These are phyloP conservation scores for Diplodia mutila DNA, from an alignment of 2,329 filamentous ascomycete genomes.

Conservation along the genomic window DNA sequence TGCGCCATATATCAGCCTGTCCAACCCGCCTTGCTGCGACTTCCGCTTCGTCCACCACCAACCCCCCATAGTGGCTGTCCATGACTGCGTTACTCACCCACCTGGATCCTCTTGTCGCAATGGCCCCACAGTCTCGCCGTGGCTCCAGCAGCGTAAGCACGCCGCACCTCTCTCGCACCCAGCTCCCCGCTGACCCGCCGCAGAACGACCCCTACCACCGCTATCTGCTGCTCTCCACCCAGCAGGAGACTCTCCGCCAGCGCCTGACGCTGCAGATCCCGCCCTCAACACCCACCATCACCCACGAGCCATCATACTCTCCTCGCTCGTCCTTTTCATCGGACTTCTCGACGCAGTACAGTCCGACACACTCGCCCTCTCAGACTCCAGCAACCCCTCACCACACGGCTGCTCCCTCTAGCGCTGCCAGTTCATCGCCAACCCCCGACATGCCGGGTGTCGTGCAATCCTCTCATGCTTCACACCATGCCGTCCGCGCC, in stretches of 20 bases:
- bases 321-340: constrained; percentile 33
- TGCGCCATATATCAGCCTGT: neutral
- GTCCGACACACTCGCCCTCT: constrained; percentile 33
- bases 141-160: constrained; percentile 16
- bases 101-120: constrained; percentile 15
- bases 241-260: constrained; percentile 46
- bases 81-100: constrained; percentile 12
- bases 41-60: neutral
- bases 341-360: constrained; percentile 28
- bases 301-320: constrained; percentile 36
- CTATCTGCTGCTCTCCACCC: constrained; percentile 46
- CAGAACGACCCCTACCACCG: constrained; percentile 42
- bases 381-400: constrained; percentile 9
- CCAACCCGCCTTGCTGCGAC: neutral
- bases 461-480: constrained; percentile 2
- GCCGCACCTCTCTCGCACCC: neutral
- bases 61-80: neutral
- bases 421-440: constrained; percentile 15
- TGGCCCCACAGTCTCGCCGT: constrained; percentile 17
- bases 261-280: constrained; percentile 44
- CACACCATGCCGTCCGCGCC: constrained; percentile 27
- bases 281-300: constrained; percentile 30
- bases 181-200: constrained; percentile 4
- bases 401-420: constrained; percentile 14
- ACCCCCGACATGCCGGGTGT: constrained; percentile 16